Base-by-base conservation (phyloP, 768 basidiomycete species). In the Solioccasus polychromus region DNA sequence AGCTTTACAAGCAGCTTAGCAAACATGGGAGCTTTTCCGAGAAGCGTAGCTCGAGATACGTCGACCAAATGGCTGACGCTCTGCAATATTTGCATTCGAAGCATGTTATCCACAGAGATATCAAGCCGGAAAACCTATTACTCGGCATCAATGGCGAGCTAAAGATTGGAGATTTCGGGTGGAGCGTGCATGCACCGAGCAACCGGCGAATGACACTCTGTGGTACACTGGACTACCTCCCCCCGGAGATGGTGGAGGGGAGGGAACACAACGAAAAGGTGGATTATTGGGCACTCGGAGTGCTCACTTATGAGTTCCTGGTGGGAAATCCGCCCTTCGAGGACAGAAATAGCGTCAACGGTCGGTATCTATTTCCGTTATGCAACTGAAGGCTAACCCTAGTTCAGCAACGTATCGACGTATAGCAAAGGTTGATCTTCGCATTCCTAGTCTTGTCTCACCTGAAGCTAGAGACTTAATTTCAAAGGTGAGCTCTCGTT, bases 91-190 rank as follows among this genome's bases (percentile, higher is more conserved):
- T 98, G 15, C 96, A 99, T 62, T 71, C 75, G 42, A 99, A 98
- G 62, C 94, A 98, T 60, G 93, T 99, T 60, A 99, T 98, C 40
- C 96, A 99, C 66, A 82, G 96, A 25, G 96, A 99, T 59, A 99
- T 99, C 71, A 99, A 99, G 68, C 96, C 96, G 0, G 95, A 99
- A 71, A 99, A 99, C 65, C 68, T 99, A 39, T 76, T 99, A 25
- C 73, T 98, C 11, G 94, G 94, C 10, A 80, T 98, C 58, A 92
- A 93, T 55, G 95, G 95, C 31, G 95, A 98, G 63, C 73, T 99
- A 57, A 98, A 99, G 76, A 95, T 99, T 50, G 96, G 85, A 3
- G 95, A 98, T 67, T 98, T 98, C 66, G 96, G 96, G 9, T 99
- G 96, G 95, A 92, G 87, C 58, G 92, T 96, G 8, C 95, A 98